Conservation (phyloP, 805 yeast species). For the Cyberlindnera maclurae region DNA sequence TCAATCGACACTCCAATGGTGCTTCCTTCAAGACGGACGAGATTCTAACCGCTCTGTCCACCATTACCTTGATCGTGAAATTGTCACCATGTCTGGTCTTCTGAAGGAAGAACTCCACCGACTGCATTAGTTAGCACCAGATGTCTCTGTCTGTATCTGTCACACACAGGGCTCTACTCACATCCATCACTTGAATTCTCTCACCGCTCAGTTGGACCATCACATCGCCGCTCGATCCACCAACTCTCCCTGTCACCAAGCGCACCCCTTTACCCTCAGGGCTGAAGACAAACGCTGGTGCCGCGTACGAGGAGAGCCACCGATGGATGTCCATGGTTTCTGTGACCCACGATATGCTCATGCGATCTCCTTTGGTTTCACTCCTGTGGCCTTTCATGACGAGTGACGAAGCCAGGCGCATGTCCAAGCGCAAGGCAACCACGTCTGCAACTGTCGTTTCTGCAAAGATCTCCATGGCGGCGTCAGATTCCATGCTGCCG, state of each 20-base stretch:
- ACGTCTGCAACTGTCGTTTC: conserved; percentile 5
- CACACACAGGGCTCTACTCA: not conserved
- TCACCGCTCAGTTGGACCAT: not conserved
- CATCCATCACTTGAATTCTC: not conserved
- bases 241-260: conserved; percentile 1
- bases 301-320: not conserved
- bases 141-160: no score
- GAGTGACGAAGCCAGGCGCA: not conserved
- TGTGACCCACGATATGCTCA: no score
- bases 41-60: not conserved
- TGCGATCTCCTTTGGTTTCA: no score
- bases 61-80: not conserved
- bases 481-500: not conserved
- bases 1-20: no score
- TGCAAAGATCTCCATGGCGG: not conserved
- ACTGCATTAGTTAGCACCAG: not conserved
- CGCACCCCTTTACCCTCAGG: not conserved
- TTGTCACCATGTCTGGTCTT: not conserved
- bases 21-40: no score
- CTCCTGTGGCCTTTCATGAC: no score
- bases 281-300: not conserved
- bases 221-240: conserved; percentile 4
- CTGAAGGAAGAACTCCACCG: not conserved
- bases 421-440: conserved; percentile 1
- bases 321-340: not conserved